These are phyloP conservation scores for Huiozyma naganishii DNA, from an alignment of 805 yeast genomes.

Conservation along the genomic window DNA sequence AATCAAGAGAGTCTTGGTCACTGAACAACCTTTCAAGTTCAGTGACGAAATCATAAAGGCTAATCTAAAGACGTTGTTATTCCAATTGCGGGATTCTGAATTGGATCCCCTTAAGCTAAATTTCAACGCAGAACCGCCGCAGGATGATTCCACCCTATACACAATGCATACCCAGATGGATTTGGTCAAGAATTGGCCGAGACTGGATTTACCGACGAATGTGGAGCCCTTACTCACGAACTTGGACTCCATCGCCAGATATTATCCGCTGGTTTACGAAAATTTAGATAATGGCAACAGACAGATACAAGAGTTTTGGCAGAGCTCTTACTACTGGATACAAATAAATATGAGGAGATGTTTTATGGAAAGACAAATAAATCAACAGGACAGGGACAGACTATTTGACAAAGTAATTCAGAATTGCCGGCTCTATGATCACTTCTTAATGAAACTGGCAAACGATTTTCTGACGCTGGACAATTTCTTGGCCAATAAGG, in stretches of 20 bases:
- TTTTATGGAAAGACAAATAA: slow-evolving; percentile 7
- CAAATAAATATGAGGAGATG: slow-evolving; percentile 9
- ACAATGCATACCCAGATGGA: slow-evolving; percentile 10
- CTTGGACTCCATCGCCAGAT: slow-evolving; percentile 1
- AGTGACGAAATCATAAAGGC: slow-evolving; percentile 2
- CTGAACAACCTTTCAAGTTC: slow-evolving; percentile 6
- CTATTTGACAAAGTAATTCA: slow-evolving; percentile 4
- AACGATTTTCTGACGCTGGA: slow-evolving; percentile 10
- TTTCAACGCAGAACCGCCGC: slow-evolving; percentile 1
- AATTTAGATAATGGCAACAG: neutral
- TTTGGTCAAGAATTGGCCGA: slow-evolving; percentile 12
- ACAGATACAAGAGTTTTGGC: slow-evolving; percentile 7
- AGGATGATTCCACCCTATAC: slow-evolving; percentile 6
- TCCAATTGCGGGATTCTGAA: slow-evolving; percentile 5
- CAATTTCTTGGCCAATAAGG: slow-evolving; percentile 8
- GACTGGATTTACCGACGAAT: slow-evolving; percentile 9
- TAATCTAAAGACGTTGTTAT: neutral
- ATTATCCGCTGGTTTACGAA: slow-evolving; percentile 7
- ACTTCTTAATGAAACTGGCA: slow-evolving; percentile 1
- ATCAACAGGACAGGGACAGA: neutral
- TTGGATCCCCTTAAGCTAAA: neutral
- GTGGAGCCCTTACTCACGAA: slow-evolving; percentile 6
- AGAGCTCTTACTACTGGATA: slow-evolving; percentile 10
- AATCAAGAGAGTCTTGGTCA: slow-evolving; percentile 8
- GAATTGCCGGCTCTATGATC: slow-evolving; percentile 7